These are phyloP conservation scores for Sugiyamaella marilandica DNA, from an alignment of 805 yeast species.

Conservation along the genomic window DNA sequence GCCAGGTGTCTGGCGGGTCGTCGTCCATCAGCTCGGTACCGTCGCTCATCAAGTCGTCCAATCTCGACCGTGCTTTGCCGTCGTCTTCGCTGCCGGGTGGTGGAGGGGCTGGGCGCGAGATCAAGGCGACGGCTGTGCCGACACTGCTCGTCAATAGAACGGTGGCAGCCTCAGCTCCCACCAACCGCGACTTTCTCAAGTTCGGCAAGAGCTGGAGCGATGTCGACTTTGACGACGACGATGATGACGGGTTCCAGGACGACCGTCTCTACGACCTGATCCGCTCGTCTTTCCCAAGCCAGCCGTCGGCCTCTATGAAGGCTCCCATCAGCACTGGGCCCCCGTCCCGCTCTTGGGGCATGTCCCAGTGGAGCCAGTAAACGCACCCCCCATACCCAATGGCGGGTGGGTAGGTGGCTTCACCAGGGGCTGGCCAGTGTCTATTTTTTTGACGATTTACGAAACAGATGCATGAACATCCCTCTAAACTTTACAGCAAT, in stretches of 20 bases:
- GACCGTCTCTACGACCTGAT: slow-evolving; percentile 10
- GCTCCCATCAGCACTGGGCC: slow-evolving; percentile 1
- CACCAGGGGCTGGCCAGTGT: neutral
- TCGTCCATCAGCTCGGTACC: slow-evolving; percentile 25
- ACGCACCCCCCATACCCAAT: too few species aligned
- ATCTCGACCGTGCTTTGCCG: neutral
- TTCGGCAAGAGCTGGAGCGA: slow-evolving; percentile 31
- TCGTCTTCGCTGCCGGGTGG: neutral
- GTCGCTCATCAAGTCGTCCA: slow-evolving; percentile 23
- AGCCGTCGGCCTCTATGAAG: neutral
- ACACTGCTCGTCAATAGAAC: neutral
- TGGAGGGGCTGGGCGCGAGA: neutral
- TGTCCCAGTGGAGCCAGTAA: slow-evolving; percentile 1
- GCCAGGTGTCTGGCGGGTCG: slow-evolving; percentile 14
- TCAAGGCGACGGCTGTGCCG: neutral
- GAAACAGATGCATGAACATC: slow-evolving; percentile 1
- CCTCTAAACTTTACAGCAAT: slow-evolving; percentile 2
- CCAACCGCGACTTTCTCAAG: slow-evolving; percentile 23
- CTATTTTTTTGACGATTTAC: neutral
- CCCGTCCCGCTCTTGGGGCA: neutral
- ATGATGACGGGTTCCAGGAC: slow-evolving; percentile 18
- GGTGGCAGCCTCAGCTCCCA: slow-evolving; percentile 19
- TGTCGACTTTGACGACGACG: slow-evolving; percentile 26
- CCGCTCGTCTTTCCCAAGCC: slow-evolving; percentile 9
- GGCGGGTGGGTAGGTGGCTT: neutral